These are phyloP conservation scores for Sechiopsis laciniata DNA, from an alignment of 306 rosid species.

Conservation along the genomic window DNA sequence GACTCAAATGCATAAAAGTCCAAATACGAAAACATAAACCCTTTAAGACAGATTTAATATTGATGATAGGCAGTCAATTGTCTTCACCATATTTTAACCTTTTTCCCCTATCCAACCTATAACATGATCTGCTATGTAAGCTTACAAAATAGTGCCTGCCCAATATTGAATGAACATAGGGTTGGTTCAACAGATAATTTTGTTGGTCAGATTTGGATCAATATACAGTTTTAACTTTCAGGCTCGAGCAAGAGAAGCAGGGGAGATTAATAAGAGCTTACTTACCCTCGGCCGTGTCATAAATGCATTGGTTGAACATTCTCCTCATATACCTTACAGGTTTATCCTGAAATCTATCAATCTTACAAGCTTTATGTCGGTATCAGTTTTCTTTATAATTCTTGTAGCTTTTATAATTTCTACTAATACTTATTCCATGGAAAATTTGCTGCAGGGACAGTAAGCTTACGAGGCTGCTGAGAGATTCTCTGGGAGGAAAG, in stretches of 20 bases:
- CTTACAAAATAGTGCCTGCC: too few species aligned
- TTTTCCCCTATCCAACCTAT: too few species aligned
- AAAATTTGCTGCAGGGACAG: conserved; percentile 58
- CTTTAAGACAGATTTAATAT: neutral
- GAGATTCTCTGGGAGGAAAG: conserved; percentile 95
- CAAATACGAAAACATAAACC: too few species aligned
- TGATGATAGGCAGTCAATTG: neutral
- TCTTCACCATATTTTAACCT: too few species aligned
- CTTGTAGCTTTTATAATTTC: neutral
- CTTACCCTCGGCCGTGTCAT: conserved; percentile 95
- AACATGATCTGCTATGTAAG: too few species aligned
- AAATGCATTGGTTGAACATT: conserved; percentile 92
- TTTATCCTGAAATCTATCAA: conserved; percentile 20
- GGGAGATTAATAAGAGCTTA: conserved; percentile 57
- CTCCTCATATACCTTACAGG: conserved; percentile 93
- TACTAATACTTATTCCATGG: neutral
- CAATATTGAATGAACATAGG: too few species aligned
- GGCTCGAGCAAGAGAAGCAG: conserved; percentile 69
- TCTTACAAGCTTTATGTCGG: neutral
- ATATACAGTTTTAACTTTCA: conserved; percentile 30
- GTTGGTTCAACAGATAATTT: neutral
- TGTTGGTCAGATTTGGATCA: neutral
- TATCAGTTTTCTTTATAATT: neutral
- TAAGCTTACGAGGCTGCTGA: conserved; percentile 81
- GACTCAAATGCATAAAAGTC: too few species aligned